These are phyloP conservation scores for Phaeophleospora eucalypticola DNA, from an alignment of 2,329 filamentous ascomycete genomes.

Conservation along the genomic window DNA sequence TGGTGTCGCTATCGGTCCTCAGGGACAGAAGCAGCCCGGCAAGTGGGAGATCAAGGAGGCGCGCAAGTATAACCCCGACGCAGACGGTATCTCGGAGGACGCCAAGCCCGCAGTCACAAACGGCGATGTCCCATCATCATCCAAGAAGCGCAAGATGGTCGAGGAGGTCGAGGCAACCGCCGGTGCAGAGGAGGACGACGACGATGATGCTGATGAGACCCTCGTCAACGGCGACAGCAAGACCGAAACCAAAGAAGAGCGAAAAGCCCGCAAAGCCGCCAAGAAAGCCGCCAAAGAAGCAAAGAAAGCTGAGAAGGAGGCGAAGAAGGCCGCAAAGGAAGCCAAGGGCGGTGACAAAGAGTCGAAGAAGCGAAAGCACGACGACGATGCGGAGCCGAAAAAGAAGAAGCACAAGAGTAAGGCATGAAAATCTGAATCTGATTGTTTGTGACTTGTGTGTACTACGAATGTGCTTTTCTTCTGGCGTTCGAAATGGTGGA, in stretches of 20 bases:
- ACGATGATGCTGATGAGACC: conserved; percentile 32
- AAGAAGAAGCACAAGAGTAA: conserved; percentile 28
- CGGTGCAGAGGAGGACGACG: conserved; percentile 40
- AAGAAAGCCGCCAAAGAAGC: conserved; percentile 27
- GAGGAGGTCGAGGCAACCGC: conserved; percentile 46
- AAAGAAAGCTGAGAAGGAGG: conserved; percentile 36
- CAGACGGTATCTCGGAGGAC: conserved; percentile 73
- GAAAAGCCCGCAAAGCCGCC: conserved; percentile 23
- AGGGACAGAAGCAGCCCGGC: conserved; percentile 61
- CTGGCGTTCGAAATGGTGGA: no score
- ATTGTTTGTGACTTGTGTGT: no score
- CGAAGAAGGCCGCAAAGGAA: conserved; percentile 34
- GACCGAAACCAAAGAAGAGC: conserved; percentile 26
- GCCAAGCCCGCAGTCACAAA: conserved; percentile 56
- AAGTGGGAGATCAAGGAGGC: conserved; percentile 93
- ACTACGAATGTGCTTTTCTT: no score
- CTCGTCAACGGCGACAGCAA: conserved; percentile 22
- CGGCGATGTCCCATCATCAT: conserved; percentile 46
- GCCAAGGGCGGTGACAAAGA: conserved; percentile 18
- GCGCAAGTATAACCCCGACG: conserved; percentile 90
- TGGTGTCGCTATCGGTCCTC: conserved; percentile 69
- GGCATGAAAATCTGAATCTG: no score
- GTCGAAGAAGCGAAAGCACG: conserved; percentile 37
- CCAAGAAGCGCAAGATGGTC: conserved; percentile 43
- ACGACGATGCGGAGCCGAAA: conserved; percentile 51